Base-by-base conservation (phyloP, 768 basidiomycete genomes). In the Leccinum broughii region DNA sequence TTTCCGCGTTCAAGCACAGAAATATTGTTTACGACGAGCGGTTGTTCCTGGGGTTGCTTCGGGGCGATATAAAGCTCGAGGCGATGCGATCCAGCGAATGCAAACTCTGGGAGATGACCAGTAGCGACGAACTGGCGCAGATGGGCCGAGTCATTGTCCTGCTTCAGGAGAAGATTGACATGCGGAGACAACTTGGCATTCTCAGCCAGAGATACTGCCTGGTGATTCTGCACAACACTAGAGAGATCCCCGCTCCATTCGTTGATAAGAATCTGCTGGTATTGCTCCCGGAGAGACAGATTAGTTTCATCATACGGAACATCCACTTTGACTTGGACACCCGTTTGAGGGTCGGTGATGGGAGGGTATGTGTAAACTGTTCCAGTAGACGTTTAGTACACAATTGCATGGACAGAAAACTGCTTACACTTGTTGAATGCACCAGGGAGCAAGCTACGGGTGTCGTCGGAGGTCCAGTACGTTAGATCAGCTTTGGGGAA, bases 301-400 rank as follows among this genome's bases (percentile, higher is more conserved):
- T 66, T 4, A 0, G 6, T 52, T 13, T 15, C 41, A 4, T 67
- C 55, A 6, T 65, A 65, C 3, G 66, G 64, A 14, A 48, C 55
- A n/a, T 63, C 57, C 34, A 68, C 67, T 41, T 63, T 49, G 46
- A 68, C 63, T 10, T 55, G 48, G 4, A 6, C 17, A 13, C 55
- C 53, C 2, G 61, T 57, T 4, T 3, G 15, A 20, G 56, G 50
- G 28, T 66, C 66, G 10, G 11, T 63, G 34, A 68, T 66, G 9
- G 57, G n/a, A 20, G 66, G 66, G 26, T 68, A 68, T 13, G 66
- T 66, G 51, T 68, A 68, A 52, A 63, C 66, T 68, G 24, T 60
- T 22, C 24, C 17, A 41, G n/a, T 14, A 4, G 17, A 39, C 2
- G 4, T 55, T 51, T 10, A 28, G 53, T 13, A 20, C 2, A 6